Evolutionary conservation across 306 rosid genomes (phyloP).

Genomic region (Potentilla sterilis): DNA sequence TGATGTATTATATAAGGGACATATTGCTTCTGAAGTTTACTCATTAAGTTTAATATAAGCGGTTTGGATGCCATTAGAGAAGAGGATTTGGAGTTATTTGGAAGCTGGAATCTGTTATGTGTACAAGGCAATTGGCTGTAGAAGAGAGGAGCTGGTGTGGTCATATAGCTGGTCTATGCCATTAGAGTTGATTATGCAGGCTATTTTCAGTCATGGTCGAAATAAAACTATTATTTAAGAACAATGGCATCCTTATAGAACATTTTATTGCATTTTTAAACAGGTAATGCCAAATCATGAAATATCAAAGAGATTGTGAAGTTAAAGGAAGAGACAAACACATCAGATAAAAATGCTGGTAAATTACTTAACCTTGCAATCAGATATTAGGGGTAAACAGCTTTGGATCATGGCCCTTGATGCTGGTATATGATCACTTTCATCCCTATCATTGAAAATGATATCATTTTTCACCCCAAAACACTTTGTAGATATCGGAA

Average conservation of each 20-base stretch:
- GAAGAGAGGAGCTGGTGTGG: neutral
- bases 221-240: constrained; percentile 8
- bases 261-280: neutral
- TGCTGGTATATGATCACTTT: constrained; percentile 13
- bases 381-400: neutral
- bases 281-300: neutral
- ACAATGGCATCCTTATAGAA: neutral
- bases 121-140: constrained; percentile 12
- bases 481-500: neutral
- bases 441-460: constrained; percentile 4
- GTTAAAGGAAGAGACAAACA: neutral
- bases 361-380: neutral
- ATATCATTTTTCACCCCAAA: neutral
- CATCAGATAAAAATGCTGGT: neutral
- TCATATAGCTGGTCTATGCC: constrained; percentile 4
- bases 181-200: neutral
- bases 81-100: neutral
- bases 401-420: neutral
- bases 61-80: neutral
- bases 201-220: neutral
- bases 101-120: constrained; percentile 2
- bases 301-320: neutral
- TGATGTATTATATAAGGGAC: neutral
- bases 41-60: neutral
- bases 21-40: neutral